These are phyloP conservation scores for Scortechinia acanthostroma DNA, from an alignment of 2,329 filamentous ascomycete genomes.

Conservation along the genomic window DNA sequence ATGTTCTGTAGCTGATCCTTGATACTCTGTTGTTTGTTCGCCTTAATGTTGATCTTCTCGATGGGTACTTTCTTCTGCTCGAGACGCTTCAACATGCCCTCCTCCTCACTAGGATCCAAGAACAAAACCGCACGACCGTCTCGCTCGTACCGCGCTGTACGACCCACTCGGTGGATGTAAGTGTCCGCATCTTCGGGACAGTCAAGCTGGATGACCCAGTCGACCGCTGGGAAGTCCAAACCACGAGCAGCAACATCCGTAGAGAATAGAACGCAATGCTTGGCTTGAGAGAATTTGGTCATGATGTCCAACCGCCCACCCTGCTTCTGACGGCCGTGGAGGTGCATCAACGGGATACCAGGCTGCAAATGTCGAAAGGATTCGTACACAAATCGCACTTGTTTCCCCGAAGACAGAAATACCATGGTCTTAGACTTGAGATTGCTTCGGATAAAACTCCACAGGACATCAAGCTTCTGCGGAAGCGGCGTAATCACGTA, in stretches of 20 bases:
- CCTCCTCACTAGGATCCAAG: slow-evolving; percentile 83
- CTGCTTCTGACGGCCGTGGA: slow-evolving; percentile 92
- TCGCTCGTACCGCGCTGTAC: slow-evolving; percentile 87
- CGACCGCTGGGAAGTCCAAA: slow-evolving; percentile 90
- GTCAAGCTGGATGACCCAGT: slow-evolving; percentile 98
- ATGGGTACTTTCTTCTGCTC: slow-evolving; percentile 87
- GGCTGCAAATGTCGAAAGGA: slow-evolving; percentile 87
- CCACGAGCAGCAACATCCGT: slow-evolving; percentile 93
- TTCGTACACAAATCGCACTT: slow-evolving; percentile 93
- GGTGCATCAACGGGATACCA: slow-evolving; percentile 83
- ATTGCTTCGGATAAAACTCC: slow-evolving; percentile 84
- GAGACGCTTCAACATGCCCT: slow-evolving; percentile 79
- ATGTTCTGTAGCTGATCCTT: slow-evolving; percentile 81
- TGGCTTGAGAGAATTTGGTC: slow-evolving; percentile 70
- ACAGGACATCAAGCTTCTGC: slow-evolving; percentile 86
- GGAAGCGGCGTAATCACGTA: slow-evolving; percentile 80
- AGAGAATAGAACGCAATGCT: slow-evolving; percentile 82
- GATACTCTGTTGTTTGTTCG: slow-evolving; percentile 84
- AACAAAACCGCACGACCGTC: slow-evolving; percentile 84
- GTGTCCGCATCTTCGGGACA: slow-evolving; percentile 95
- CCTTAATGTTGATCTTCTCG: slow-evolving; percentile 75
- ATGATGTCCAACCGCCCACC: slow-evolving; percentile 82
- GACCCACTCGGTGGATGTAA: slow-evolving; percentile 91
- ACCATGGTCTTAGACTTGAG: slow-evolving; percentile 92
- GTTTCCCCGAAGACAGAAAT: slow-evolving; percentile 90